Percentiles rank a stretch among this genome's conserved stretches.
phyloP scores from a whole-genome alignment of 257 asterid species.

The Nicotiana noctiflora region DNA sequence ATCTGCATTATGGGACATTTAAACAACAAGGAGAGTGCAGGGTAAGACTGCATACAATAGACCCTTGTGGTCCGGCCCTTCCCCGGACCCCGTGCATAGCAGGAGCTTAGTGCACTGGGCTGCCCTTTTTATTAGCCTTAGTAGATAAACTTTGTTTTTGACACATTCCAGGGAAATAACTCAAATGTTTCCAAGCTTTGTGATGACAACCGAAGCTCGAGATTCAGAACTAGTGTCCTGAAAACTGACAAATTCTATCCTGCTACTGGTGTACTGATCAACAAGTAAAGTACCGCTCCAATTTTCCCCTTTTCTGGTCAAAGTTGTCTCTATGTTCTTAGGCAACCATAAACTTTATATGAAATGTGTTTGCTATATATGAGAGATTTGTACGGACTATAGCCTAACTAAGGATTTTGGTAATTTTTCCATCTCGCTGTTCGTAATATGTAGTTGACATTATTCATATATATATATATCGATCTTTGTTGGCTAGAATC shows the following conservation, averaged over 20 bases:
- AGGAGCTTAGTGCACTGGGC: no score
- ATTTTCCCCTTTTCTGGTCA: neutral
- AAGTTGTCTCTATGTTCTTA: neutral
- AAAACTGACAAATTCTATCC: constrained; percentile 7
- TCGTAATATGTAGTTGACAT: no score
- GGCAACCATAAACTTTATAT: neutral
- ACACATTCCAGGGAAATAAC: constrained; percentile 64
- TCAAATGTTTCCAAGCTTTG: constrained; percentile 69
- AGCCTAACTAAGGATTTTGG: neutral
- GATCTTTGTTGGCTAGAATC: neutral
- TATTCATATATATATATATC: neutral
- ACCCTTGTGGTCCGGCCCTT: no score
- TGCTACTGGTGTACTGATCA: neutral
- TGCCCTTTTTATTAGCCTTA: neutral
- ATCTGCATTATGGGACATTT: neutral
- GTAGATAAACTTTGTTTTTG: neutral
- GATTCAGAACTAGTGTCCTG: constrained; percentile 60
- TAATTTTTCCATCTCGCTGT: neutral
- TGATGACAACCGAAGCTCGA: constrained; percentile 53
- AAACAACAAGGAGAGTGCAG: no score
- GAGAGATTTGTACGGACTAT: no score
- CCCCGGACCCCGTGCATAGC: no score
- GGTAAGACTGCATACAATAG: no score
- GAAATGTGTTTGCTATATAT: neutral
- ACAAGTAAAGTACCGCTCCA: neutral